Percentiles rank a stretch among this genome's conserved stretches.
These are phyloP conservation scores for Fusarium compactum DNA, from an alignment of 2,329 filamentous ascomycete species.

Conservation along the genomic window DNA sequence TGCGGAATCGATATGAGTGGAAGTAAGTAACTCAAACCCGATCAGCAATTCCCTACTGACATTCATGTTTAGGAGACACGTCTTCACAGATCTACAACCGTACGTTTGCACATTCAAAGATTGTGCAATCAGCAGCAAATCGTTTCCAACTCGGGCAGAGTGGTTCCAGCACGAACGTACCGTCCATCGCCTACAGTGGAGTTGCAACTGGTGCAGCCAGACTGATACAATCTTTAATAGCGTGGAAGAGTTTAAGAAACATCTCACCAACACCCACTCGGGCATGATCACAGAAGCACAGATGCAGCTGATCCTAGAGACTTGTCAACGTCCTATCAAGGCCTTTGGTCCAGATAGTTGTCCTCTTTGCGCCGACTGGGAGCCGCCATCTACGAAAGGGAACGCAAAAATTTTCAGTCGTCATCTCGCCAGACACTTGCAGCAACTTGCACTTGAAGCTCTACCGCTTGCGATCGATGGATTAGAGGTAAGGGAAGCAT, in stretches of 20 bases:
- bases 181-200: background rate
- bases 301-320: fast-evolving
- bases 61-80: background rate
- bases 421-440: fast-evolving
- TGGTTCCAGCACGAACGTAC: background rate
- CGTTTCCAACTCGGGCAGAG: fast-evolving
- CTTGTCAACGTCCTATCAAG: background rate
- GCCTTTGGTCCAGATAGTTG: fast-evolving
- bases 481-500: fast-evolving
- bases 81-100: background rate
- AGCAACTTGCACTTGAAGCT: background rate
- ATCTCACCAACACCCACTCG: fast-evolving
- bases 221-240: fast-evolving
- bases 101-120: background rate
- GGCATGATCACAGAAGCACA: background rate
- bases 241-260: fast-evolving
- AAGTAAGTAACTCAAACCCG: background rate
- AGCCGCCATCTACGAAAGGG: background rate
- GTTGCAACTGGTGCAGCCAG: background rate
- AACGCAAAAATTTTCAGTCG: background rate
- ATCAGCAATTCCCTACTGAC: fast-evolving
- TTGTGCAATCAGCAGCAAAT: background rate
- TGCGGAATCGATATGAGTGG: background rate
- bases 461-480: background rate
- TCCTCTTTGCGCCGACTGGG: background rate